A percentile compares a stretch with the other conserved stretches of the same genome.
Conservation (phyloP, 441 rosid genomes). For the Gossypium lobatum region DNA sequence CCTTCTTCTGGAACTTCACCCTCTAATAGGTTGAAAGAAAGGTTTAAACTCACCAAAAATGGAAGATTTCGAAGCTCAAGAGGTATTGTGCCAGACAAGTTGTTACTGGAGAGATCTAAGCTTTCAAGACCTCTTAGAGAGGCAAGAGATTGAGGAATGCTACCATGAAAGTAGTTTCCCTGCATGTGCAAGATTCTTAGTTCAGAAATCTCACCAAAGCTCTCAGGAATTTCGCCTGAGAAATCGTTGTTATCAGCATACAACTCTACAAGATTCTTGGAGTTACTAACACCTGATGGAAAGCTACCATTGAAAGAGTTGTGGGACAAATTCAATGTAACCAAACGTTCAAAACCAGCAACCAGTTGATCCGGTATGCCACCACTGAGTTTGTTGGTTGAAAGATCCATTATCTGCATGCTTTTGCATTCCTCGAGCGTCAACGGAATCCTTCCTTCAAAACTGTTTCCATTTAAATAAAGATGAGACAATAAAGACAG, state of each 20-base stretch:
- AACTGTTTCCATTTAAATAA: neutral
- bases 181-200: neutral
- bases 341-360: neutral
- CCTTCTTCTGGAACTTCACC: conserved; percentile 25
- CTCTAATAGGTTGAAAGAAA: conserved; percentile 23
- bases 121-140: neutral
- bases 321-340: neutral
- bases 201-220: neutral
- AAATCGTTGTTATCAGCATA: conserved; percentile 2
- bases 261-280: neutral
- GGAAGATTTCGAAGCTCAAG: conserved; percentile 8
- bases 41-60: conserved; percentile 11
- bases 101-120: conserved; percentile 20
- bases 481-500: neutral
- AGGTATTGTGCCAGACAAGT: conserved; percentile 18
- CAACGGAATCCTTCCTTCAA: conserved; percentile 5
- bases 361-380: neutral
- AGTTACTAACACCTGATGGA: neutral
- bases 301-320: neutral
- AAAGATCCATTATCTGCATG: no score
- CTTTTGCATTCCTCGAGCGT: no score
- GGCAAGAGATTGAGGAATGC: conserved; percentile 4
- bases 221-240: conserved; percentile 15
- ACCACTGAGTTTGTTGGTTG: neutral
- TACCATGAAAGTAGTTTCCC: conserved; percentile 16